phyloP scores from a whole-genome alignment of 305 asterid species.

The Fraxinus angustifolia region DNA sequence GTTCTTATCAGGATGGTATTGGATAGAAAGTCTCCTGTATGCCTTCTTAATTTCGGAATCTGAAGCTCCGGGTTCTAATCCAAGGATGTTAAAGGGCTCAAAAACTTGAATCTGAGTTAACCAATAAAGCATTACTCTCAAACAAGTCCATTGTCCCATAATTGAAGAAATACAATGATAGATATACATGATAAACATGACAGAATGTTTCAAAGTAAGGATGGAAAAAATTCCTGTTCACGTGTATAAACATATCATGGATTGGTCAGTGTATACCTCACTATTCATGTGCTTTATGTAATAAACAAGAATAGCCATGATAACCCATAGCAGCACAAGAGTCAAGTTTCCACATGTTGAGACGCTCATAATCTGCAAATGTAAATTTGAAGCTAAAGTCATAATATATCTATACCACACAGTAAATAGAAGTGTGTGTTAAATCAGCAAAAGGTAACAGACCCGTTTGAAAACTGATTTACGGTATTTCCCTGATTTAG shows the following conservation, averaged over 20 bases:
- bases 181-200: background rate
- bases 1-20: conserved; percentile 98
- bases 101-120: conserved; percentile 63
- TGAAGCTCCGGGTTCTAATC: conserved; percentile 83
- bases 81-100: conserved; percentile 95
- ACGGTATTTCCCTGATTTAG: conserved; percentile 67
- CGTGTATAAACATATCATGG: conserved; percentile 8
- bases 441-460: conserved; percentile 20
- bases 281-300: conserved; percentile 61
- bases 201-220: background rate
- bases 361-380: conserved; percentile 53
- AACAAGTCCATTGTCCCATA: conserved; percentile 3
- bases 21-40: conserved; percentile 90
- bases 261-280: conserved; percentile 47
- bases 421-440: conserved; percentile 2
- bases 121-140: conserved; percentile 15
- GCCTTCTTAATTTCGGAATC: conserved; percentile 91
- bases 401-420: conserved; percentile 5
- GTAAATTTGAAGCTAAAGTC: conserved; percentile 7
- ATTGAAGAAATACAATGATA: conserved; percentile 4
- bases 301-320: conserved; percentile 54
- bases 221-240: background rate
- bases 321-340: conserved; percentile 72
- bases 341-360: conserved; percentile 69
- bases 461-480: conserved; percentile 58